phyloP scores from a whole-genome alignment of 805 yeast genomes.

The Starmerella powellii region DNA sequence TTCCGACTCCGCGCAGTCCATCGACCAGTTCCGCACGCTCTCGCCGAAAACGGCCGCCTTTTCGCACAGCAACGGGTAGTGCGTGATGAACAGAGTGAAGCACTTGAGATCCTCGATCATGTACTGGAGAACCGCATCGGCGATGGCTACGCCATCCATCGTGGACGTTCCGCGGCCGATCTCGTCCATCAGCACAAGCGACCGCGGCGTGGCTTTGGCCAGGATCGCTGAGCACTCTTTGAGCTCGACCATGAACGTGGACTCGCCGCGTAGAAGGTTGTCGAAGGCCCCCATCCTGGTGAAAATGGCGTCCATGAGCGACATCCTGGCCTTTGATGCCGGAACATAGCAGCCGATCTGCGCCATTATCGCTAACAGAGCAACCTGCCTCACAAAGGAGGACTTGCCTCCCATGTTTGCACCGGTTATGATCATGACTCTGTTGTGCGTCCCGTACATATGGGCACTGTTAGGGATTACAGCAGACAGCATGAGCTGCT shows the following conservation, averaged over 20 bases:
- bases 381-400: slow-evolving; percentile 62
- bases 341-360: slow-evolving; percentile 73
- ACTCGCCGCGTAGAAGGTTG: slow-evolving; percentile 58
- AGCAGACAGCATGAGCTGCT: slow-evolving; percentile 32
- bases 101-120: slow-evolving; percentile 38
- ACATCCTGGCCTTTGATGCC: slow-evolving; percentile 46
- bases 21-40: slow-evolving; percentile 49
- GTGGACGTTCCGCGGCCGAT: slow-evolving; percentile 69
- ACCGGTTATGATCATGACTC: slow-evolving; percentile 62
- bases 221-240: slow-evolving; percentile 52
- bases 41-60: slow-evolving; percentile 33
- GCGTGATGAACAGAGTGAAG: slow-evolving; percentile 68
- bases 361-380: slow-evolving; percentile 55
- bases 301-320: slow-evolving; percentile 50
- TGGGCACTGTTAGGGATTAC: slow-evolving; percentile 59
- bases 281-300: slow-evolving; percentile 73
- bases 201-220: slow-evolving; percentile 37
- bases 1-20: slow-evolving; percentile 47
- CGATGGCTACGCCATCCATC: slow-evolving; percentile 70
- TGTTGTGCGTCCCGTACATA: slow-evolving; percentile 37
- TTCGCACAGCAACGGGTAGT: slow-evolving; percentile 54
- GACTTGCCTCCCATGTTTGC: slow-evolving; percentile 88
- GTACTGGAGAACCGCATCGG: slow-evolving; percentile 56
- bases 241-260: slow-evolving; percentile 75
- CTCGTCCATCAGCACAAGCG: slow-evolving; percentile 60